Base-by-base conservation (phyloP, 139 green algal species). In the Haematococcus lacustris region DNA sequence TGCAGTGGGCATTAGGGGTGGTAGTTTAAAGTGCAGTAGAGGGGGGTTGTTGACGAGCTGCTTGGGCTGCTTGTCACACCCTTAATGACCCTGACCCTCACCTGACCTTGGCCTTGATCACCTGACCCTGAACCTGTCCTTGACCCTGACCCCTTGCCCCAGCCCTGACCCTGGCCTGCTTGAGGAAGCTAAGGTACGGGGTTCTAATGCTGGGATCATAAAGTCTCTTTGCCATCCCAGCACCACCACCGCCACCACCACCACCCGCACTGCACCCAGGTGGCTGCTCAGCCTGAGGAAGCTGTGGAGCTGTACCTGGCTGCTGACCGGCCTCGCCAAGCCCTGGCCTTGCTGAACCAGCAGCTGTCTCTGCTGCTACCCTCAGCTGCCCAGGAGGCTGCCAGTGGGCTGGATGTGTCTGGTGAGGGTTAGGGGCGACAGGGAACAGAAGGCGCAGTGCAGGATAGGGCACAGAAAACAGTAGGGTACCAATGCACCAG, bases 221-320 rank as follows among this genome's bases (percentile, higher is more conserved):
- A 57, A 57, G 21, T 21, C 13, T 57, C 47, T 57, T 57, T 13
- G 13, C 47, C 21, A 21, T 13, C 47, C 47, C 47, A 21, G n/a
- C n/a, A n/a, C n/a, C n/a, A n/a, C n/a, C n/a, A n/a, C n/a, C n/a
- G n/a, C n/a, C n/a, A n/a, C n/a, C n/a, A n/a, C n/a, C n/a, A n/a
- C n/a, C n/a, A n/a, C n/a, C n/a, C n/a, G n/a, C n/a, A 21, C 47
- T 33, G 13, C 66, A 13, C 2, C 28, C 87, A 91, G 85, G 66
- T 88, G 74, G 83, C 73, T 25, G 80, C 71, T 50, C 76, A 83
- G 81, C 81, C 43, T 86, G 78, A 85, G 79, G 83, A 91, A 76
- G 89, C 89, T 13, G 74, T 91, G 51, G 91, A 96, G 88, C 85
- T 96, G 70, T 96, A 89, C 87, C 88, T 96, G 72, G 86, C 86